Evolutionary conservation across 345 rosid genomes (phyloP).

Genomic region (Heritiera fomes): DNA sequence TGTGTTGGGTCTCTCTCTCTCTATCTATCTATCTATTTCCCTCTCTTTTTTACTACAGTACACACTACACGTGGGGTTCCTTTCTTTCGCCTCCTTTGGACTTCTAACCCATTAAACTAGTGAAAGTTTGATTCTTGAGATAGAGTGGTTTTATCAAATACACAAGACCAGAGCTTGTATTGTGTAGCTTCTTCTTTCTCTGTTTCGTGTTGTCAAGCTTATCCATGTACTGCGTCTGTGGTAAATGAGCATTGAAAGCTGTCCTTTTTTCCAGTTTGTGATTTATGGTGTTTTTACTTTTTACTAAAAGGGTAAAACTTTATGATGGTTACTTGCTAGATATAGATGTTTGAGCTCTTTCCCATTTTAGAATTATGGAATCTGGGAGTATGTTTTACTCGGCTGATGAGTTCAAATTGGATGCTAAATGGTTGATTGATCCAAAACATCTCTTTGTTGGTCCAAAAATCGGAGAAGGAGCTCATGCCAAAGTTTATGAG

Average conservation of each 20-base stretch:
- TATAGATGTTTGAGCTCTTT: conserved; percentile 29
- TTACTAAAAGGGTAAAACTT: conserved; percentile 20
- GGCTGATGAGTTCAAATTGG: conserved; percentile 53
- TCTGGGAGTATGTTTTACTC: conserved; percentile 57
- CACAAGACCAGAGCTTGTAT: conserved; percentile 34
- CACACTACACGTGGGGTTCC: conserved; percentile 39
- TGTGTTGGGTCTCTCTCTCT: neutral
- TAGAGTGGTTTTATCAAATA: conserved; percentile 21
- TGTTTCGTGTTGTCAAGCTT: conserved; percentile 32
- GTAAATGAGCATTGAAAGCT: conserved; percentile 34
- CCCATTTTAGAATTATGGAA: conserved; percentile 57
- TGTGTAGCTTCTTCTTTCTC: conserved; percentile 23
- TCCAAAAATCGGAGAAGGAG: conserved; percentile 97
- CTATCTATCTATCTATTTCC: neutral
- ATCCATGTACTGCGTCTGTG: conserved; percentile 25
- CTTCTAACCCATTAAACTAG: conserved; percentile 40
- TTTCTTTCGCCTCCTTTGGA: conserved; percentile 41
- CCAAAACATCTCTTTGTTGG: conserved; percentile 92
- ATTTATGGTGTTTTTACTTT: neutral
- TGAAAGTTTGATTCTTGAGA: conserved; percentile 31
- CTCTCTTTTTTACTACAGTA: neutral
- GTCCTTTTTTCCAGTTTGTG: conserved; percentile 23
- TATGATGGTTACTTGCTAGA: conserved; percentile 12
- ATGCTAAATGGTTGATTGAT: conserved; percentile 84
- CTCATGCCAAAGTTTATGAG: conserved; percentile 96